A percentile compares a stretch with the other conserved stretches of the same genome.
These are phyloP conservation scores for Fusarium sp. DNA, from an alignment of 2,329 filamentous ascomycete species.

Conservation along the genomic window DNA sequence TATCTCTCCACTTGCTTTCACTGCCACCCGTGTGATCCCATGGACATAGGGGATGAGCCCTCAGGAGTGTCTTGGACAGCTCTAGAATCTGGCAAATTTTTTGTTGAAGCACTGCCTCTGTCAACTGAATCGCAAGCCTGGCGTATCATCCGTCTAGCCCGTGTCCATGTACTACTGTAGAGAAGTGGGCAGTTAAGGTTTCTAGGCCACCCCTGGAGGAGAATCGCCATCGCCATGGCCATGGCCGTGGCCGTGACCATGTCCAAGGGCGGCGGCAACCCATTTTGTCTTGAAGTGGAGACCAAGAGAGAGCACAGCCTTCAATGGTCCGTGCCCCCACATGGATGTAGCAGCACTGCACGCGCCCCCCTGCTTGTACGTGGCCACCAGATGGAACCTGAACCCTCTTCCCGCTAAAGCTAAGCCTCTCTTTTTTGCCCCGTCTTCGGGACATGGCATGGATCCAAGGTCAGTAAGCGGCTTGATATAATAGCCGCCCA, in stretches of 20 bases:
- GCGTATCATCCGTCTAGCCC: neutral
- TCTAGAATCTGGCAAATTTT: neutral
- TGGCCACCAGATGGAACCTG: neutral
- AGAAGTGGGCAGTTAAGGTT: slow-evolving; percentile 7
- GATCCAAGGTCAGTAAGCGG: neutral
- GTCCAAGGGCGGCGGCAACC: neutral
- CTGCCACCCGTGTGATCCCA: neutral
- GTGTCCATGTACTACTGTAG: neutral
- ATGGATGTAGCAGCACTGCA: neutral
- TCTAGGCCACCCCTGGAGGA: slow-evolving; percentile 24
- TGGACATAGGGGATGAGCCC: neutral
- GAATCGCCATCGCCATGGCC: slow-evolving; percentile 35
- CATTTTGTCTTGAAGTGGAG: neutral
- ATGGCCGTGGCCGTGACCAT: slow-evolving; percentile 13
- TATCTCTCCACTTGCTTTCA: neutral
- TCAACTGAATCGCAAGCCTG: slow-evolving; percentile 1
- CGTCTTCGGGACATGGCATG: neutral
- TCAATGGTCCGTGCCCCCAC: slow-evolving; percentile 2
- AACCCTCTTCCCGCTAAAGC: neutral
- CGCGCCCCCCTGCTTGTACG: neutral
- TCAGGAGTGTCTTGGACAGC: neutral
- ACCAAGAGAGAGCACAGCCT: slow-evolving; percentile 25
- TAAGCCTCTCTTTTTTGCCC: neutral
- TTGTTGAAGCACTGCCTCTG: neutral
- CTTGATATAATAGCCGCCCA: slow-evolving; percentile 32